Evolutionary conservation across 2,329 filamentous ascomycete species (phyloP), one percentile per base, ranked within the genome.

Genomic region (Trichophyton schoenleinii): DNA sequence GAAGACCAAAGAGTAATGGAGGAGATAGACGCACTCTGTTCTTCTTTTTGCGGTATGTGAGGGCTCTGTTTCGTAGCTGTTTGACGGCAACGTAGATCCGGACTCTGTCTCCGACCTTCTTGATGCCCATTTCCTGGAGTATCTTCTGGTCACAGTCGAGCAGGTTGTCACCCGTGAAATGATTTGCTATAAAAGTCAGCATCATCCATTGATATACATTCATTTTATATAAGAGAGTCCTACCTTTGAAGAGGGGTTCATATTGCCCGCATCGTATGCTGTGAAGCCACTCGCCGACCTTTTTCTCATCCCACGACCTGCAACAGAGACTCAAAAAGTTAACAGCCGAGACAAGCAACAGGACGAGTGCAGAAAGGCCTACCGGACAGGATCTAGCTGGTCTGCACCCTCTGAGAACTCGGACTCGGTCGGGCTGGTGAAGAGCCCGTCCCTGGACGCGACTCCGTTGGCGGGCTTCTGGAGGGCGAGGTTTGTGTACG

Each of bases 141-240:
- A 95, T 90, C 61, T 91, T 87, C 79, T 96, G 95, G 75, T 99
- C 94, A 81, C 96, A 92, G 76, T 99, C 94, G 67, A 99, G 81
- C 52, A 99, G 80, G 71, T 95, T 96, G 77, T 96, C 91, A 69
- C 94, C 94, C 71, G 94, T 99, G 78, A 99, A 96, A 74, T 97
- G 89, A 73, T 99, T 96, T 71, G 86, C 81, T 83, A 63, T 28
- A 41, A 9, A 22, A n/a, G 20, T n/a, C 49, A 36, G 22, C 58
- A 9, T 13, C 7, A 46, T 22, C 31, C 28, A 36, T 38, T 38
- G 34, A 38, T 38, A 38, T 28, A 63, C 49, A 36, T 42, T 55
- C 7, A 11, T 11, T 31, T 1, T 3, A 36, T 7, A 31, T 34
- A 22, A 38, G 18, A 25, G 13, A 36, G 18, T 65, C 66, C 60